Conservation (phyloP, 2,329 filamentous ascomycete species). For the Colletotrichum sp. region DNA sequence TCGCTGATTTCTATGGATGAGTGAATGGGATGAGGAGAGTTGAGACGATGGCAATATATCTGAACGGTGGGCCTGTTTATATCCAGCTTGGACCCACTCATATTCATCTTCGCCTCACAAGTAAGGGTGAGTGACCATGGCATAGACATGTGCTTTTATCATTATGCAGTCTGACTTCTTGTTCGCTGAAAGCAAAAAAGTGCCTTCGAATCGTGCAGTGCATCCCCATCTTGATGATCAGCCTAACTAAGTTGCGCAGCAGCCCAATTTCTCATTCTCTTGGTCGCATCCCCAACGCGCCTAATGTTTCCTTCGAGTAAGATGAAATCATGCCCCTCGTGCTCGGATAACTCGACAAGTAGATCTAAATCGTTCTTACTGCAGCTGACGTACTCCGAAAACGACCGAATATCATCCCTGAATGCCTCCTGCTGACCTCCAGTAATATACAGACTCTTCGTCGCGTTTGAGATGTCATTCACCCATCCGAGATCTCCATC, state of each 20-base stretch:
- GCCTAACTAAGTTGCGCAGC: background rate
- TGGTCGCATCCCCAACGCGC: slow-evolving; percentile 30
- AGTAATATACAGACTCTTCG: slow-evolving; percentile 34
- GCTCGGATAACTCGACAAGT: slow-evolving; percentile 29
- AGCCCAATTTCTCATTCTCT: slow-evolving; percentile 35
- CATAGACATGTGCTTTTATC: background rate
- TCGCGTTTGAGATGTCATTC: slow-evolving; percentile 25
- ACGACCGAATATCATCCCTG: slow-evolving; percentile 30
- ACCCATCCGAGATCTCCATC: slow-evolving; percentile 34
- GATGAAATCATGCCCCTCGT: slow-evolving; percentile 38
- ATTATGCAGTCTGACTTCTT: background rate
- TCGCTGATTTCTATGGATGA: background rate
- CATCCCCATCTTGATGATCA: background rate
- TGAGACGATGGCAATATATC: background rate
- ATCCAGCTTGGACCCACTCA: background rate
- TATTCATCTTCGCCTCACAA: background rate
- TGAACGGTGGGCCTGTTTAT: accelerated
- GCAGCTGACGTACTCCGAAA: slow-evolving; percentile 28
- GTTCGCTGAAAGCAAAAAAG: background rate
- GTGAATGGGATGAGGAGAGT: background rate
- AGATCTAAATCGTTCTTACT: slow-evolving; percentile 27
- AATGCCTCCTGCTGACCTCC: slow-evolving; percentile 36
- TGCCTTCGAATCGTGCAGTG: background rate
- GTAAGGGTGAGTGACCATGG: accelerated
- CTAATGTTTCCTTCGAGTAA: slow-evolving; percentile 30